Evolutionary conservation across 2,329 filamentous ascomycete species (phyloP).

Genomic region (Claviceps citrina): DNA sequence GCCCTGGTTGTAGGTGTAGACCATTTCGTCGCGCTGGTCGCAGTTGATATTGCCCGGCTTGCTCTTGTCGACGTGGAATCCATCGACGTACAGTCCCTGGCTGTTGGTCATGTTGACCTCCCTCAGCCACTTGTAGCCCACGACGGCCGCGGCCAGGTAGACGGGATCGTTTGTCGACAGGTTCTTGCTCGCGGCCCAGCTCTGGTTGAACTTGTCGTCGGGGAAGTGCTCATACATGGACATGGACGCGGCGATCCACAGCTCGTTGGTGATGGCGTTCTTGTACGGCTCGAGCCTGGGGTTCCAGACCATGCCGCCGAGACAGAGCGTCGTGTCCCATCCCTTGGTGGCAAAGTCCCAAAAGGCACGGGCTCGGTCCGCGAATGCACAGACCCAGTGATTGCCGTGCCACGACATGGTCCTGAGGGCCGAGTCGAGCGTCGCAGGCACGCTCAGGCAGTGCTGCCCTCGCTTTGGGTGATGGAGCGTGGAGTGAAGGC

Average conservation of each 20-base stretch:
- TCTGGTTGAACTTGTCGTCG: constrained; percentile 58
- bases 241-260: constrained; percentile 72
- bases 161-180: constrained; percentile 35
- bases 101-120: constrained; percentile 66
- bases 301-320: constrained; percentile 85
- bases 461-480: constrained; percentile 24
- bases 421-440: constrained; percentile 9
- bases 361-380: constrained; percentile 70
- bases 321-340: constrained; percentile 70
- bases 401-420: constrained; percentile 55
- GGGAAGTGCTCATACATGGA: constrained; percentile 85
- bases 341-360: constrained; percentile 66
- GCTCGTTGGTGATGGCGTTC: constrained; percentile 88
- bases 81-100: constrained; percentile 66
- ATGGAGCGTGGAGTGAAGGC: constrained; percentile 49
- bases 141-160: constrained; percentile 58
- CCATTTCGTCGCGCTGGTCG: constrained; percentile 70
- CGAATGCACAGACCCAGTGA: constrained; percentile 60
- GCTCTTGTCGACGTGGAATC: constrained; percentile 61
- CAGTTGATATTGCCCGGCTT: constrained; percentile 55
- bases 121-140: constrained; percentile 69
- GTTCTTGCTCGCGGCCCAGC: constrained; percentile 31
- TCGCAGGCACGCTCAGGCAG: constrained; percentile 5
- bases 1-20: constrained; percentile 93
- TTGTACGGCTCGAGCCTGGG: constrained; percentile 72